phyloP scores from a whole-genome alignment of 75 land plant species.

The Picea sitchensis region DNA sequence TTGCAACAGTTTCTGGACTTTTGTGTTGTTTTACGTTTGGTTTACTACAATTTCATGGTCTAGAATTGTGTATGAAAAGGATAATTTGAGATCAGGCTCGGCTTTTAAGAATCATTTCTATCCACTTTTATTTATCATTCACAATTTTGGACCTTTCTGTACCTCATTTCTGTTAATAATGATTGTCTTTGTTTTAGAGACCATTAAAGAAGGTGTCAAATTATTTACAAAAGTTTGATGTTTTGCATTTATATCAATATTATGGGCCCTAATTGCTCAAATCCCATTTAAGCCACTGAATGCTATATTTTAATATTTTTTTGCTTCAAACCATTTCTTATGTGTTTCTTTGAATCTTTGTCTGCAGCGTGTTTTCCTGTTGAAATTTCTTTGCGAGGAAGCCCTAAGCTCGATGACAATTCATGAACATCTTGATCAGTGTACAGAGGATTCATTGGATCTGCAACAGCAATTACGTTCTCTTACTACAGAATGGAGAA shows the following conservation, averaged over 20 bases:
- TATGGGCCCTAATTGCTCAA: too few relatives aligned
- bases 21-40: not conserved
- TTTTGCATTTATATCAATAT: not conserved
- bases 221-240: slow-evolving; percentile 19
- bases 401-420: slow-evolving; percentile 54
- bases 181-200: too few relatives aligned
- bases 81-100: too few relatives aligned
- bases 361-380: slow-evolving; percentile 63
- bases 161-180: too few relatives aligned
- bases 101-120: not conserved
- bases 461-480: slow-evolving; percentile 77
- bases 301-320: too few relatives aligned
- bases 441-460: slow-evolving; percentile 59
- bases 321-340: too few relatives aligned
- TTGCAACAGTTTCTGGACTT: not conserved
- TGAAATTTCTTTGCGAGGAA: slow-evolving; percentile 89
- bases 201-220: not conserved
- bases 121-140: slow-evolving; percentile 36
- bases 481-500: slow-evolving; percentile 47
- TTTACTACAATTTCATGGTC: not conserved
- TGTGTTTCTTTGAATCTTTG: not conserved
- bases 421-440: slow-evolving; percentile 80
- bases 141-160: too few relatives aligned
- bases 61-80: too few relatives aligned
- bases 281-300: too few relatives aligned